Evolutionary conservation across 148 eudicot genomes (phyloP).

Genomic region (Euryodendron excelsum): DNA sequence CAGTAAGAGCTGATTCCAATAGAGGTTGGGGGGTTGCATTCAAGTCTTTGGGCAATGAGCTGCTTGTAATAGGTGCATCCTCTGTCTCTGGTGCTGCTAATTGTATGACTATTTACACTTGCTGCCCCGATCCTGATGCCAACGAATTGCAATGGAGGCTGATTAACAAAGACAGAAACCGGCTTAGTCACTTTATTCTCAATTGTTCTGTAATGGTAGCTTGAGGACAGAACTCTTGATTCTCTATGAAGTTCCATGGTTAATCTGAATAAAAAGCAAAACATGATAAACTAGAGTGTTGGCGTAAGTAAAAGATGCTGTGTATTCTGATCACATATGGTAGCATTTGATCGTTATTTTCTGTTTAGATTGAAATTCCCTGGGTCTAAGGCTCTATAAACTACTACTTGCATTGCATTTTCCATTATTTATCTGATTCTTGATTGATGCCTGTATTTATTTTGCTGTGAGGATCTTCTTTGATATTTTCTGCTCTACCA

Average conservation of each 20-base stretch:
- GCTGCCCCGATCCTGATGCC: constrained; percentile 50
- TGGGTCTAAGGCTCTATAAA: too few species aligned
- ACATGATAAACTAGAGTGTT: not conserved
- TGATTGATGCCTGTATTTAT: too few species aligned
- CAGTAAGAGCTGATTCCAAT: constrained; percentile 54
- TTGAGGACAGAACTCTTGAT: constrained; percentile 22
- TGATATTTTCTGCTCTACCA: too few species aligned
- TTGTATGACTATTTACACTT: constrained; percentile 53
- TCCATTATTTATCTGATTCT: too few species aligned
- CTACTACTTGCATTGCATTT: too few species aligned
- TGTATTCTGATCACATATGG: too few species aligned
- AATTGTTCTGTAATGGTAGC: constrained; percentile 74
- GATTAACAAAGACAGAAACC: constrained; percentile 32
- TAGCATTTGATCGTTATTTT: not conserved
- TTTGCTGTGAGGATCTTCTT: too few species aligned
- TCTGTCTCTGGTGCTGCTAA: constrained; percentile 22
- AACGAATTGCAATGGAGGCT: constrained; percentile 45
- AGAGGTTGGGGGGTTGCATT: constrained; percentile 89
- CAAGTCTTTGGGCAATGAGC: constrained; percentile 65
- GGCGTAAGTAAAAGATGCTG: too few species aligned
- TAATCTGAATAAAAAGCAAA: not conserved
- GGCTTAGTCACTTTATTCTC: constrained; percentile 47
- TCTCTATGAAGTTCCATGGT: not conserved
- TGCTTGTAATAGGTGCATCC: constrained; percentile 65
- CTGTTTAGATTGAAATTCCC: too few species aligned